These are phyloP conservation scores for Magnolia changhungtana DNA, from an alignment of 164 flowering plant species.

Conservation along the genomic window DNA sequence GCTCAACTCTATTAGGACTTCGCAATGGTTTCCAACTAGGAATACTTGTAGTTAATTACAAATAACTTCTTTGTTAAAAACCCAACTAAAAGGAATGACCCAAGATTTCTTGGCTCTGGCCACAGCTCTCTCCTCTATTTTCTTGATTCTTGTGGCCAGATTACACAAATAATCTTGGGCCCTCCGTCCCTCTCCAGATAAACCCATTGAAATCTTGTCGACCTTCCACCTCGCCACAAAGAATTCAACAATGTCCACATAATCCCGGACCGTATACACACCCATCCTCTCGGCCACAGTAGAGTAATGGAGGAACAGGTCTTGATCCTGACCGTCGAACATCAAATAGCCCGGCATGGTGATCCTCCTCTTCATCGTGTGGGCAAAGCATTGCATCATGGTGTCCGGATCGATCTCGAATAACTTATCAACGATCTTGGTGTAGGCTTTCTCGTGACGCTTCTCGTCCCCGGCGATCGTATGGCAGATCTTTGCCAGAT, in stretches of 20 bases:
- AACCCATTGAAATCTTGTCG: constrained; percentile 15
- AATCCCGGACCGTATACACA: constrained; percentile 14
- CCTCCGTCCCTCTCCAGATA: constrained; percentile 16
- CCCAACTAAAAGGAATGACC: constrained; percentile 25
- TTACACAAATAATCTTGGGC: constrained; percentile 25
- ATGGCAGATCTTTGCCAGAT: constrained; percentile 53
- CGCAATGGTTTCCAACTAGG: neutral
- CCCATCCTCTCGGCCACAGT: constrained; percentile 20
- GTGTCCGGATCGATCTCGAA: constrained; percentile 43
- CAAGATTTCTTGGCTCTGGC: constrained; percentile 8
- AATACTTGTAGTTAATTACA: neutral
- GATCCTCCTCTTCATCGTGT: constrained; percentile 27
- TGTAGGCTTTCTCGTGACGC: constrained; percentile 56
- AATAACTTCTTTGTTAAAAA: constrained; percentile 6
- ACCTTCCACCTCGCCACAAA: constrained; percentile 21
- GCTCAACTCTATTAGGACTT: too few relatives aligned
- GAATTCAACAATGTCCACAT: constrained; percentile 15
- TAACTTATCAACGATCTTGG: constrained; percentile 49
- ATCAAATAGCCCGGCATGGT: constrained; percentile 25
- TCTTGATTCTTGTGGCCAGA: constrained; percentile 14
- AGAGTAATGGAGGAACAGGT: constrained; percentile 23
- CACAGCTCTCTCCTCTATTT: constrained; percentile 12
- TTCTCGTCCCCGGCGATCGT: constrained; percentile 54
- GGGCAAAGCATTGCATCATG: constrained; percentile 13
- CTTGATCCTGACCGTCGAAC: constrained; percentile 20